Base-by-base conservation (phyloP, 495 filamentous ascomycete species). In the Daldinia caldariorum region DNA sequence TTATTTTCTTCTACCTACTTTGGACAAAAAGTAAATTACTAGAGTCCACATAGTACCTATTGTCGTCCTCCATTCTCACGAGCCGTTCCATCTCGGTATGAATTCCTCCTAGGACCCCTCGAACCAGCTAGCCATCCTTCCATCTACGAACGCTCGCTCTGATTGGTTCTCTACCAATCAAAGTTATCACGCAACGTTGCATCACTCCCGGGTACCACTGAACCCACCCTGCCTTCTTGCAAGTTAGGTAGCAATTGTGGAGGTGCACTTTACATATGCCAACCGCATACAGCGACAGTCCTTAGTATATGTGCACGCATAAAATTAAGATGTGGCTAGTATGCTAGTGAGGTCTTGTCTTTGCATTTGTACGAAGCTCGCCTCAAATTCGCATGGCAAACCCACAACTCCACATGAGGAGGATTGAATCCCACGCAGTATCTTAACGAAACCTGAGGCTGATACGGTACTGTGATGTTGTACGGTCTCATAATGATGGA, bases 121-220 rank as follows among this genome's bases (percentile, higher is more conserved):
- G 50, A 32, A 53, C 13, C 9, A 22, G 14, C 53, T 35, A 35
- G 53, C 43, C 43, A 72, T 67, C 61, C 65, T 66, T 63, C 57
- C 45, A 41, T 45, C 38, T 14, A 35, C 16, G 26, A 58, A 37
- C 20, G 31, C 49, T 35, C 43, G 45, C 45, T 58, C 43, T 69
- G 57, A 72, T 69, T 69, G 61, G 65, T 59, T 47, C 59, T 61
- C 32, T 34, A 29, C 37, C 56, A 65, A 62, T 69, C 70, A 62
- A 47, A 47, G 69, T 49, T 43, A 66, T 56, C 63, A 67, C 63
- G 69, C 63, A 71, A 72, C 70, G 70, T 72, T 72, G 65, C 65
- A 72, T 72, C 57, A 58, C 53, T 35, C 6, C 50, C 61, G 31
- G n/a, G 10, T 35, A n/a, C 49, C 64, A 61, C 67, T 67, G 64